phyloP scores from a whole-genome alignment of 1,284 basidiomycete genomes.

The Boletus chippewaensis region DNA sequence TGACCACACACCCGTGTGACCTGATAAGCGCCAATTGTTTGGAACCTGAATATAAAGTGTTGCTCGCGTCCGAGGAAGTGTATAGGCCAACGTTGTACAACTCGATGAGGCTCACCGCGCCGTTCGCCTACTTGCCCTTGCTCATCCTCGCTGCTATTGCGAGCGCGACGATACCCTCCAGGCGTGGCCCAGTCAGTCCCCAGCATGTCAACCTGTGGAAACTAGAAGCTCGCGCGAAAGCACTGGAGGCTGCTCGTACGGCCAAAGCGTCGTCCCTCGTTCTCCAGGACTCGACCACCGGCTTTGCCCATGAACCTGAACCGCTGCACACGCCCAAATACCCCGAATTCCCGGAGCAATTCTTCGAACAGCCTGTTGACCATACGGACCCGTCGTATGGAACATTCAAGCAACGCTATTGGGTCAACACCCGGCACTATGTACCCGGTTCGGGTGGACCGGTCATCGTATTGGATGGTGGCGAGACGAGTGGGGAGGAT shows the following conservation, averaged over 20 bases:
- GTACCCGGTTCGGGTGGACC: constrained; percentile 63
- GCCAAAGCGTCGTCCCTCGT: constrained; percentile 14
- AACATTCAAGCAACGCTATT: constrained; percentile 75
- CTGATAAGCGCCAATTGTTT: too few relatives aligned
- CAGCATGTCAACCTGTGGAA: constrained; percentile 42
- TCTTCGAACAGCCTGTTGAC: constrained; percentile 81
- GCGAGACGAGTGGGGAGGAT: constrained; percentile 74
- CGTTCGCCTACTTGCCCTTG: constrained; percentile 12
- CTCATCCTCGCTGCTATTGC: constrained; percentile 12
- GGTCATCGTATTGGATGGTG: constrained; percentile 77
- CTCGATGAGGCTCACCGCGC: constrained; percentile 16
- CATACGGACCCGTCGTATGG: constrained; percentile 55
- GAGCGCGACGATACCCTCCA: constrained; percentile 11
- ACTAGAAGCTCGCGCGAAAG: constrained; percentile 25
- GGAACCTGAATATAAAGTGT: neutral
- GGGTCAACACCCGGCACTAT: constrained; percentile 85
- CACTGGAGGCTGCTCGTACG: constrained; percentile 9
- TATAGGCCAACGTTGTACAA: neutral
- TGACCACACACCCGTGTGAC: too few relatives aligned
- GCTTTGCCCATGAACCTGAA: neutral
- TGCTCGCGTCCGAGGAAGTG: neutral
- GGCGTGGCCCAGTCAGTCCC: constrained; percentile 25
- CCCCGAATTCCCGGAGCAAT: constrained; percentile 50
- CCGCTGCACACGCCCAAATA: constrained; percentile 1
- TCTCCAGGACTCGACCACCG: constrained; percentile 19